Conservation (phyloP, 73 alveolate genomes). For the Tetrahymena malaccensis region DNA sequence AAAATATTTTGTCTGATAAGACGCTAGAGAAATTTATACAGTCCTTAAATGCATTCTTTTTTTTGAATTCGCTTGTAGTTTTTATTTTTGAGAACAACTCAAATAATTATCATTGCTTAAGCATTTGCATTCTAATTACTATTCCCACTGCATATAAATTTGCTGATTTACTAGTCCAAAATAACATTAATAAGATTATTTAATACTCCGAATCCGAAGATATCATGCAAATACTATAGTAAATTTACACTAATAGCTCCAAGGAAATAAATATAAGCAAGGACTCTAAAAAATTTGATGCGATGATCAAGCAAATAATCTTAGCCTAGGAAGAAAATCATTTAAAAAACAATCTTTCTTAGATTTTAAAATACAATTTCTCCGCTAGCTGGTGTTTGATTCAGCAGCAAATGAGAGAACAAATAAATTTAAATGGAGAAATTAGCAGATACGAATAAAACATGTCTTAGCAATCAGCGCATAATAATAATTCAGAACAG, state of each 20-base stretch:
- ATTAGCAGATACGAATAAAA: background rate
- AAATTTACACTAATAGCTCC: background rate
- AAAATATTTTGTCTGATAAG: background rate
- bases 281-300: background rate
- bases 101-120: background rate
- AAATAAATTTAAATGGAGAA: background rate
- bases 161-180: background rate
- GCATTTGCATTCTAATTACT: background rate
- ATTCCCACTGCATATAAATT: background rate
- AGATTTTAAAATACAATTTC: background rate
- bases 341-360: background rate
- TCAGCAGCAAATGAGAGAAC: background rate
- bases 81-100: background rate
- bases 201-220: background rate
- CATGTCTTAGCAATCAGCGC: background rate
- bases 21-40: background rate
- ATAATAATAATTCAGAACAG: background rate
- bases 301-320: background rate
- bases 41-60: background rate
- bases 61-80: background rate
- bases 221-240: background rate
- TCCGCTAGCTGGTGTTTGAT: background rate
- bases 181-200: background rate
- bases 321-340: background rate
- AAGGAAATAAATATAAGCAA: background rate